Evolutionary conservation across 208 protist species (phyloP), one percentile per base, ranked within the genome.

Genomic region (Leishmania major): DNA sequence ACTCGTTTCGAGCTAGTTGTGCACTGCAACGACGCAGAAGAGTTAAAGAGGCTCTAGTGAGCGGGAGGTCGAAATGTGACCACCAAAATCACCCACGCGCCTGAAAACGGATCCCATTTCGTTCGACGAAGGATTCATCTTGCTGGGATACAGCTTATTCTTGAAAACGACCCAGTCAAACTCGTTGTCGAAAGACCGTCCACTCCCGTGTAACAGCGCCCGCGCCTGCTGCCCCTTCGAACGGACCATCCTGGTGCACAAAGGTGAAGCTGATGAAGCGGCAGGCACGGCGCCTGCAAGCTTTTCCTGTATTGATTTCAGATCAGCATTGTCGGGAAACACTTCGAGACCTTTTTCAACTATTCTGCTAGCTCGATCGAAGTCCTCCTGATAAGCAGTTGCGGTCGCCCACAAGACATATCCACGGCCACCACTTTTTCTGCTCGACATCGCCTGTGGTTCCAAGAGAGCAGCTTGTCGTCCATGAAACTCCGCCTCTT

Each of bases 91-190:
- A 49, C 94, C 94, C 2, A 97, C 93, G 19, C 94, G 90, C 59
- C 94, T 79, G 83, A 97, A 97, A 6, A 96, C 93, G 35, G 94
- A 96, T 0, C 94, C 94, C 90, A 97, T 92, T 77, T 96, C 94
- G 71, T 95, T 96, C 1, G 80, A 92, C 17, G 81, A 80, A 51
- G 93, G 94, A 82, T 97, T 88, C 91, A 97, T 94, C 84, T 97
- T 96, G 37, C 87, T 90, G 11, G 92, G 92, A 77, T 96, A 95
- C 17, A 95, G 86, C 78, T 93, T 96, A 60, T 94, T 93, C 80
- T 94, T 94, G 78, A 96, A 97, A 59, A 91, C 64, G 57, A 90
- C 84, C 91, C 89, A 94, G 85, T 96, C 92, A 85, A 96, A 96
- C 76, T 96, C 92, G 79, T 97, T 97, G 75, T 95, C 89, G 83